Base-by-base conservation (phyloP, 2,329 filamentous ascomycete genomes). In the Dendrostoma leiphaemia region DNA sequence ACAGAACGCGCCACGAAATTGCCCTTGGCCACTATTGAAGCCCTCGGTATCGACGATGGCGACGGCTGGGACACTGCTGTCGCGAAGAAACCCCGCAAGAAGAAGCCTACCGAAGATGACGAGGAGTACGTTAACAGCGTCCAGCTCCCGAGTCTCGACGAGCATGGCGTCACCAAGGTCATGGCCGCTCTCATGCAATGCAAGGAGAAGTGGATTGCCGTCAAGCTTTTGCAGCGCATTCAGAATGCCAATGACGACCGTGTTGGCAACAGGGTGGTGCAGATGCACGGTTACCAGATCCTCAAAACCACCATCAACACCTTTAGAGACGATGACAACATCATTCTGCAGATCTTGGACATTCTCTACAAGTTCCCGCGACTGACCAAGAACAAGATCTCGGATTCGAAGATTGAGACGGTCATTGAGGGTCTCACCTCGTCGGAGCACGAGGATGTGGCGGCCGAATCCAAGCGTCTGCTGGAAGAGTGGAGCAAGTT, bases 181-280 rank as follows among this genome's bases (percentile, higher is more conserved):
- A 96, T 97, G 91, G 92, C 93, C 23, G 88, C 91, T 0, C 83
- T 99, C 56, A 92, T 96, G 85, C 93, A 97, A 70, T 96, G 91
- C 79, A 96, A 96, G 72, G 94, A 99, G 78, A 97, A 97, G 72
- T 99, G 94, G 94, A 97, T 99, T 70, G 91, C 90, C 3, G 91
- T 97, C 72, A 97, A 97, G 73, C 78, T 99, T 53, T 82, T 99
- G 56, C 83, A 86, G 62, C 92, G 94, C 49, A 91, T 99, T 59
- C 90, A 96, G 71, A 82, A 83, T 37, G 92, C 89, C 67, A 83
- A 93, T 46, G 91, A 97, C 62, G 91, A 96, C 65, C 85, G 85
- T 59, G 90, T 97, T 53, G 85, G 90, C 57, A 90, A 94, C 70
- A 85, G 88, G 49, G 91, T 97, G 35, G 89, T 97, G 66, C 90